Evolutionary conservation across 2,329 filamentous ascomycete species (phyloP), one percentile per base, ranked within the genome.

Genomic region (Laburnicola sp.): DNA sequence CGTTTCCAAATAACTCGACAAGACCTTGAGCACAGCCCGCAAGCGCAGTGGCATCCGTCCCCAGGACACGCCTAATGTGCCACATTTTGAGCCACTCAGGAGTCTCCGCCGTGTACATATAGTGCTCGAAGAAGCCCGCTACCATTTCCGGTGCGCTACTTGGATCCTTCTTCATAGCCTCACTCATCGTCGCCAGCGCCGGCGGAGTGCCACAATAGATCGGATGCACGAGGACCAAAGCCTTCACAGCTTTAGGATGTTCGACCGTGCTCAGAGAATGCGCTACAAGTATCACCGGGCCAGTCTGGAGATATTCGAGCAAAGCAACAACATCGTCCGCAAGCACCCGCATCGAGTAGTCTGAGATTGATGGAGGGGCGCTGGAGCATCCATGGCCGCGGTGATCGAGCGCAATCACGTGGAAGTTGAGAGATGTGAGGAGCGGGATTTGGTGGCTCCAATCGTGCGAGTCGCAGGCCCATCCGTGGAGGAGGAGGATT

Each of bases 401-500:
- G 5, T 52, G 58, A 42, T 63, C 62, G 11, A 63, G 45, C 2
- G 54, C 54, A 21, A 63, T 58, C 11, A 59, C 55, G n/a, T 31
- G 36, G 30, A 55, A 41, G 27, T 48, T 43, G 31, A 58, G 55
- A 3, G 48, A 50, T 2, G 48, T 45, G 27, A 63, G 55, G 26
- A 55, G 48, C 1, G 60, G 60, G 25, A 58, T 56, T 45, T 63
- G 58, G 39, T 45, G 59, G 46, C 36, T 53, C 58, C 53, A 64
- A 50, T 63, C 60, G 28, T 58, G 47, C 7, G 50, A 54, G 35
- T 59, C 54, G 51, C 60, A 62, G 48, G 75, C 16, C 83, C 80
- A 40, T 81, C 79, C 46, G 86, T 85, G 9, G 86, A 86, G 71
- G 91, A 92, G 73, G 89, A 94, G 66, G 91, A 89, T 70, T 89